phyloP scores from a whole-genome alignment of 2,329 filamentous ascomycete genomes.

The Onygena corvina region DNA sequence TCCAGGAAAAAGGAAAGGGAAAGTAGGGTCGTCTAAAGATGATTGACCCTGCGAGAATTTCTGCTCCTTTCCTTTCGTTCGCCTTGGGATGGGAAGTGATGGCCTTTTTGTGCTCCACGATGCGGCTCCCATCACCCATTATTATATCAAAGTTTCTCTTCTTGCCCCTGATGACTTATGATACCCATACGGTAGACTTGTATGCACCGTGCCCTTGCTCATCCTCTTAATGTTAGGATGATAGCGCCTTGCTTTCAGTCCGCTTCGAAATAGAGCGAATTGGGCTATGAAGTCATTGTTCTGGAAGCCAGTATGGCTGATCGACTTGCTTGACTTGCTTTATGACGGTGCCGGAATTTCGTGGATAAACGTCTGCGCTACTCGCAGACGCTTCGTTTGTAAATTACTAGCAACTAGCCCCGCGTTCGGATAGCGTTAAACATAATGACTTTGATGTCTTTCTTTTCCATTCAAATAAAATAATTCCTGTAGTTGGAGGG shows the following conservation, averaged over 20 bases:
- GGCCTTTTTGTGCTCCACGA: neutral
- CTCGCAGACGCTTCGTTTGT: neutral
- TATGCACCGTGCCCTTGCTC: neutral
- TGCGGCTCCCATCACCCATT: no score
- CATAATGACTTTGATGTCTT: neutral
- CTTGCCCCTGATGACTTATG: neutral
- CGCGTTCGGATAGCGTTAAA: neutral
- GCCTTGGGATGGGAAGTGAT: neutral
- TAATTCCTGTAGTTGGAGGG: neutral
- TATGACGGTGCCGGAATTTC: no score
- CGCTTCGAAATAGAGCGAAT: no score
- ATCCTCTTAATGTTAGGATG: no score
- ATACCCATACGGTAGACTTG: neutral
- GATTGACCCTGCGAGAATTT: neutral
- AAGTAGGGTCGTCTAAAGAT: neutral
- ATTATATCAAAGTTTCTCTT: neutral
- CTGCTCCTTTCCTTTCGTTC: neutral
- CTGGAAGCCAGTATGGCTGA: no score
- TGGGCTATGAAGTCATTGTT: no score
- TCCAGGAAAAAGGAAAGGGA: constrained; percentile 4
- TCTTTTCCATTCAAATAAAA: neutral
- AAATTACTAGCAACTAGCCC: neutral
- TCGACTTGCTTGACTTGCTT: no score
- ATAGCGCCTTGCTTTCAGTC: no score
- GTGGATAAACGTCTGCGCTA: no score